These are phyloP conservation scores for Camelina sativa DNA, from an alignment of 345 rosid genomes.

Conservation along the genomic window DNA sequence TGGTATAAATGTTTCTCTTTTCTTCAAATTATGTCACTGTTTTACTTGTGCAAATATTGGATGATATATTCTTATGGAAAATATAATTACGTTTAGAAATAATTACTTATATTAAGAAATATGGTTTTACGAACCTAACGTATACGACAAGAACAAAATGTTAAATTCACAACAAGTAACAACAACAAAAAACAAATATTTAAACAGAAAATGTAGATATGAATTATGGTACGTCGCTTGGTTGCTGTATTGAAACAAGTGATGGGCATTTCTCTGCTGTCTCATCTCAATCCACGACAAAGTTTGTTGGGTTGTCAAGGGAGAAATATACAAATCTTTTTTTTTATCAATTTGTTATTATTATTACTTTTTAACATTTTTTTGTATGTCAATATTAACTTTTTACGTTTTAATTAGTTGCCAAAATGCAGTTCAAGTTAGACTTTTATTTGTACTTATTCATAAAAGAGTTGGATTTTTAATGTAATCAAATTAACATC, in stretches of 20 bases:
- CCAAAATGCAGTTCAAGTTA: no score
- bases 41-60: constrained; percentile 11
- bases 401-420: no score
- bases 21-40: background rate
- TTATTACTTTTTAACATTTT: no score
- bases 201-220: constrained; percentile 23
- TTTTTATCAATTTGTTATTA: no score
- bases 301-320: constrained; percentile 44
- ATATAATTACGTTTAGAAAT: background rate
- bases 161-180: constrained; percentile 26
- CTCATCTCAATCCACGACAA: constrained; percentile 40
- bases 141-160: constrained; percentile 40
- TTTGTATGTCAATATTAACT: no score
- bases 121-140: constrained; percentile 9
- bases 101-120: background rate
- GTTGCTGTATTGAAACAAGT: constrained; percentile 40
- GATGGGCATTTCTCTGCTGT: constrained; percentile 44
- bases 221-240: constrained; percentile 29
- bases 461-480: background rate
- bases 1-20: background rate
- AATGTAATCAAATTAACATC: no score
- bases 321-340: constrained; percentile 17
- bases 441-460: background rate
- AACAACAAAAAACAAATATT: background rate
- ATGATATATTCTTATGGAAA: background rate